phyloP scores from a whole-genome alignment of 345 rosid genomes.

The Ceriops decandra region DNA sequence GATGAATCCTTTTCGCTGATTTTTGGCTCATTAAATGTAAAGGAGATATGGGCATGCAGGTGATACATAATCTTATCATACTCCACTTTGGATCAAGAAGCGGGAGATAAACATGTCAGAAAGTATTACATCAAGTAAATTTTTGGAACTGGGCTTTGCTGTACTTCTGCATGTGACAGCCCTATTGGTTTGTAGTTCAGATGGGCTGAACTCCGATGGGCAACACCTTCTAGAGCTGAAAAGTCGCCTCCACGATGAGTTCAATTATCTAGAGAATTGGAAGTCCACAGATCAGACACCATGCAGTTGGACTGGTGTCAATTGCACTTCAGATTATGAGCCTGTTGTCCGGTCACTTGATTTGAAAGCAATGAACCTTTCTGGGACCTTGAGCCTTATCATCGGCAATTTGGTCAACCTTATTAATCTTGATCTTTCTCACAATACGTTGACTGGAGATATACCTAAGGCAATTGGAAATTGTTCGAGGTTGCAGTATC shows the following conservation, averaged over 20 bases:
- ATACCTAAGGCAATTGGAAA: conserved; percentile 39
- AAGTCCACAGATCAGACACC: conserved; percentile 50
- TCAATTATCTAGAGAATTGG: conserved; percentile 53
- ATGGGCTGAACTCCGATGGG: conserved; percentile 31
- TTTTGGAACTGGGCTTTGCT: conserved; percentile 30
- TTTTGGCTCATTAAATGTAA: conserved; percentile 10
- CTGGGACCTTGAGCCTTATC: conserved; percentile 58
- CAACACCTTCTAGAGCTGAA: conserved; percentile 44
- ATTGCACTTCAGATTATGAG: conserved; percentile 41
- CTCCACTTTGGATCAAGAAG: conserved; percentile 11
- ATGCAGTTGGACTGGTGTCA: conserved; percentile 63
- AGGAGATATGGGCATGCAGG: conserved; percentile 23
- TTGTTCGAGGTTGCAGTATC: conserved; percentile 40
- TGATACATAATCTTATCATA: conserved; percentile 9
- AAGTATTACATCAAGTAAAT: conserved; percentile 18
- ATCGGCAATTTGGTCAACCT: conserved; percentile 38
- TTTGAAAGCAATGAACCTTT: conserved; percentile 49
- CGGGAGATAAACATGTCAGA: conserved; percentile 23
- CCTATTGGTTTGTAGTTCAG: conserved; percentile 14
- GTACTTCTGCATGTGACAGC: conserved; percentile 26
- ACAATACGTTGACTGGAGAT: conserved; percentile 54
- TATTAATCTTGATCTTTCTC: conserved; percentile 37
- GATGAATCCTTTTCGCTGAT: neutral
- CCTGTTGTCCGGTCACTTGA: conserved; percentile 44
- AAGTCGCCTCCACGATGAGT: conserved; percentile 44